Evolutionary conservation across 1,284 basidiomycete species (phyloP), one percentile per base, ranked within the genome.

Genomic region (Anthracocystis panici-leucophaei): DNA sequence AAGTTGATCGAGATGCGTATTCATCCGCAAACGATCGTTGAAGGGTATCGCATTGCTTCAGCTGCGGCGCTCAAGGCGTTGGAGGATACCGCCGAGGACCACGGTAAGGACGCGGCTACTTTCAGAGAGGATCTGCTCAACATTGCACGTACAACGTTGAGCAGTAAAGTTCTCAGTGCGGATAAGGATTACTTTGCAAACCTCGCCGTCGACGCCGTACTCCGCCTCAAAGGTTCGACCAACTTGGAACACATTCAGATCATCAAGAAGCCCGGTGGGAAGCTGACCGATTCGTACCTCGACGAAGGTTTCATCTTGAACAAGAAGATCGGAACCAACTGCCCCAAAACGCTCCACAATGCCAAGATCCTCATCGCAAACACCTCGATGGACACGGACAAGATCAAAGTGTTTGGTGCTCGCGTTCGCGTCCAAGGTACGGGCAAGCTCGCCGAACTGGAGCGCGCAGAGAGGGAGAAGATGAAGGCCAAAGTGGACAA

Each of bases 111-210:
- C 86, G 87, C 90, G 16, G 87, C 86, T 40, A 89, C 88, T 48
- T 98, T 99, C 88, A 90, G 94, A 51, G 87, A 91, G 85, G 96
- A 98, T 87, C 87, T 98, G 57, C 90, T 97, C 88, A 97, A 98
- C 86, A 99, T 99, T 85, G 96, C 96, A 2, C 89, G 92, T 67
- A 99, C 97, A 42, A 99, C 97, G 0, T 87, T 99, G 51, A 96
- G 93, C 21, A 96, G 93, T 79, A 99, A 99, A 87, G 97, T 99
- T 25, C 89, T 99, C 54, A 91, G 94, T 0, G 94, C 97, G 86
- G 95, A 98, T 88, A 99, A 99, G 88, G 91, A 95, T 62, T 99
- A 99, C 87, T 99, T 99, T 87, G 93, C 97, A 53, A 97, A 98
- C 83, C 91, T 99, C 45, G 96, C 97, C 3, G 96, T 99, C 20